phyloP scores from a whole-genome alignment of 352 stramenopile genomes.

The Saprolegnia parasitica region DNA sequence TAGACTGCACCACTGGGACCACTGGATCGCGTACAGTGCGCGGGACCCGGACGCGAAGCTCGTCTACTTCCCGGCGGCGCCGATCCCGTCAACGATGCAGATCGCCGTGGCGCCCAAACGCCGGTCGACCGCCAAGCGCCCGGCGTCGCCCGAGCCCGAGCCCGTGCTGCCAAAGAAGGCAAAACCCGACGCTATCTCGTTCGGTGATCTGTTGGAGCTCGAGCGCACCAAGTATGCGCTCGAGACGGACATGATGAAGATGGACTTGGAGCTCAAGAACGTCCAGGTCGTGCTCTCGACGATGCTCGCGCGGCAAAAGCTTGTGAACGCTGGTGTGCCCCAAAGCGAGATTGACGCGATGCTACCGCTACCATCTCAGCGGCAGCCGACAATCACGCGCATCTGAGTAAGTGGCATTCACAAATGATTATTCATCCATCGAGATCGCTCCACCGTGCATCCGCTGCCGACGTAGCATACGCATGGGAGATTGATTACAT shows the following conservation, averaged over 20 bases:
- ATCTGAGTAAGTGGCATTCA: too few species aligned
- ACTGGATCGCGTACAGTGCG: constrained; percentile 12
- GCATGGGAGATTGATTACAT: too few species aligned
- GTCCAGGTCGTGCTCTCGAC: constrained; percentile 19
- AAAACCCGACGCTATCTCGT: neutral
- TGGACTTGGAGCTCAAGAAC: constrained; percentile 26
- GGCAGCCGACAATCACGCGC: neutral
- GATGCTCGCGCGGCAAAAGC: constrained; percentile 26
- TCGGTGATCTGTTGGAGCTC: neutral
- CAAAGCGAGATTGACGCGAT: constrained; percentile 9
- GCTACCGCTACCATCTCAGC: neutral
- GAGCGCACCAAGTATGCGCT: neutral
- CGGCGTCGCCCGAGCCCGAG: neutral
- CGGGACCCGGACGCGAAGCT: constrained; percentile 4
- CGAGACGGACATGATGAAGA: constrained; percentile 6
- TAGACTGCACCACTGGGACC: constrained; percentile 21
- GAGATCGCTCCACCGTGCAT: too few species aligned
- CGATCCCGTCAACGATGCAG: neutral
- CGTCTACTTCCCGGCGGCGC: constrained; percentile 13
- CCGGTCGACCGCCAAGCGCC: neutral
- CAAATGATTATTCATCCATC: too few species aligned
- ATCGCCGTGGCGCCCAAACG: constrained; percentile 3
- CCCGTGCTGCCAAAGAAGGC: neutral
- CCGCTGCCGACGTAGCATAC: too few species aligned
- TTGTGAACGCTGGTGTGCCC: constrained; percentile 17